These are phyloP conservation scores for Rhynchospora tenuis DNA, from an alignment of 176 grass and related monocot genomes.

Conservation along the genomic window DNA sequence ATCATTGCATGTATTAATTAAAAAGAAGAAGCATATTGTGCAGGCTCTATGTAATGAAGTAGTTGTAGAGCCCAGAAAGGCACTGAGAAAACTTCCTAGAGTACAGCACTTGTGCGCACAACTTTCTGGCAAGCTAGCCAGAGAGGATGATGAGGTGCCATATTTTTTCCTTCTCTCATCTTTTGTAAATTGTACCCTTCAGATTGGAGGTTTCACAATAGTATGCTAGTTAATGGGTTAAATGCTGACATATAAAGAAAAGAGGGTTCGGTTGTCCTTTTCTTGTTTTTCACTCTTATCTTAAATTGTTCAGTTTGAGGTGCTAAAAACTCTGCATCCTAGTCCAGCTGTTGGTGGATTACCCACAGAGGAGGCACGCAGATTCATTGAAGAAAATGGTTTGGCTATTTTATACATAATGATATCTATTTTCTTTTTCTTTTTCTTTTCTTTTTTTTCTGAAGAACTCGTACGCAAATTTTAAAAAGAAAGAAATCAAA, in stretches of 20 bases:
- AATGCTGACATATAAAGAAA: background rate
- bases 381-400: conserved; percentile 82
- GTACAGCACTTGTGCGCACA: conserved; percentile 85
- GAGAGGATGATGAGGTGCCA: conserved; percentile 66
- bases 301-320: conserved; percentile 66
- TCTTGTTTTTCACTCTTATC: background rate
- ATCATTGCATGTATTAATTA: background rate
- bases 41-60: conserved; percentile 90
- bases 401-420: conserved; percentile 3
- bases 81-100: conserved; percentile 88
- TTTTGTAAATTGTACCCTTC: background rate
- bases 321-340: conserved; percentile 84
- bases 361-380: conserved; percentile 62
- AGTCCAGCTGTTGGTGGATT: conserved; percentile 97
- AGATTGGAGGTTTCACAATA: background rate
- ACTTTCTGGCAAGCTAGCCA: conserved; percentile 64
- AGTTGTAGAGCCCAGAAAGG: conserved; percentile 71
- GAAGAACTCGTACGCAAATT: conserved; percentile 1
- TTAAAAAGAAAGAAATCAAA: background rate
- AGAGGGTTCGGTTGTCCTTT: background rate
- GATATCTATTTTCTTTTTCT: no score
- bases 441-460: background rate
- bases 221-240: background rate
- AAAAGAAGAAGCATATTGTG: conserved; percentile 16
- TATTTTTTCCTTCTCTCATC: background rate